Conservation (phyloP, 2,329 filamentous ascomycete species). For the Fusarium equiseti region DNA sequence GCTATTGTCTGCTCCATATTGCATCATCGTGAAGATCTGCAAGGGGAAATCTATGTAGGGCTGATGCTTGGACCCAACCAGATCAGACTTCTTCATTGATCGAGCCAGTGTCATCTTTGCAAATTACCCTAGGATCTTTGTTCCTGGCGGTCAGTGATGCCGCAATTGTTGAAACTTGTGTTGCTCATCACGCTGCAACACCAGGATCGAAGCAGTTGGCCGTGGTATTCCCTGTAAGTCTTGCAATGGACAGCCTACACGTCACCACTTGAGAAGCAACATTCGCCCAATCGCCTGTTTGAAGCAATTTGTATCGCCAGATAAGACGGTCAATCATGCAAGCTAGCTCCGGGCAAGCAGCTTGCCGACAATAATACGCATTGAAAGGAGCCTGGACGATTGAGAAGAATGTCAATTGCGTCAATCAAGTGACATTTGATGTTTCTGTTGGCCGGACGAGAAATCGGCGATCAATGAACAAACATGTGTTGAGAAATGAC, state of each 20-base stretch:
- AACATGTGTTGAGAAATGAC: not conserved
- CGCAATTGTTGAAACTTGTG: not conserved
- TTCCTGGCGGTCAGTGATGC: not conserved
- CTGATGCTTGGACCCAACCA: not conserved
- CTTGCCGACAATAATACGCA: not conserved
- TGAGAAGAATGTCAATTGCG: constrained; percentile 33
- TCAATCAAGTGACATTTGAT: constrained; percentile 34
- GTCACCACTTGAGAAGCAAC: constrained; percentile 22
- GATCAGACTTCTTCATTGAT: constrained; percentile 11
- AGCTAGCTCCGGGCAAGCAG: constrained; percentile 1
- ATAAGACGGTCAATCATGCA: constrained; percentile 3
- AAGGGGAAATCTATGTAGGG: not conserved
- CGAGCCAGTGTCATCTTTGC: not conserved
- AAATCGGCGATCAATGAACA: constrained; percentile 8
- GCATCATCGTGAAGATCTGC: not conserved
- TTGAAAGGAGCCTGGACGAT: not conserved
- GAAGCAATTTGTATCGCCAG: not conserved
- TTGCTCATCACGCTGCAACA: not conserved
- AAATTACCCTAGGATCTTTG: not conserved
- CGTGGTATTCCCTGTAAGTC: not conserved
- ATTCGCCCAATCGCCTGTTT: not conserved
- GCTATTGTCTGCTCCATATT: not conserved
- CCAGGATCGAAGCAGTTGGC: constrained; percentile 6
- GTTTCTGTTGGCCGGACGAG: not conserved
- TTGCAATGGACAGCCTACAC: constrained; percentile 4